phyloP scores from a whole-genome alignment of 2,329 filamentous ascomycete genomes.

The Paraphoma sp. region DNA sequence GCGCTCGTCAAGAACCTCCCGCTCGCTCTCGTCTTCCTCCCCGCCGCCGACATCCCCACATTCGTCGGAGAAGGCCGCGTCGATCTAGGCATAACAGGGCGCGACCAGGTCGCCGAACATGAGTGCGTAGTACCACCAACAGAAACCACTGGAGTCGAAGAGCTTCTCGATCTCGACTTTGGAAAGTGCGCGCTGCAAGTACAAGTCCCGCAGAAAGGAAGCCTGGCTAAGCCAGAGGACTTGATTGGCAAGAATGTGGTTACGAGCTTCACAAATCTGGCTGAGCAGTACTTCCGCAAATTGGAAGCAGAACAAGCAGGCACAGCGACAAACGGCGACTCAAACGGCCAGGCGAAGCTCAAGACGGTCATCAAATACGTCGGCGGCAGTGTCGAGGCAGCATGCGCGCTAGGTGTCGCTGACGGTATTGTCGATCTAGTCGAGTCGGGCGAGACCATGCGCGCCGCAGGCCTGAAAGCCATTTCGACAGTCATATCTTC shows the following conservation, averaged over 20 bases:
- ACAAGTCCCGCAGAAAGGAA: slow-evolving; percentile 90
- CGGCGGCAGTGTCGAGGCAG: slow-evolving; percentile 95
- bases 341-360: slow-evolving; percentile 62
- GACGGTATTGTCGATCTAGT: slow-evolving; percentile 98
- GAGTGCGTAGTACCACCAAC: slow-evolving; percentile 66
- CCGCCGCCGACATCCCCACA: slow-evolving; percentile 94
- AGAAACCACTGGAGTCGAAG: slow-evolving; percentile 68
- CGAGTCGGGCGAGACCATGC: slow-evolving; percentile 98
- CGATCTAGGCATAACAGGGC: slow-evolving; percentile 92
- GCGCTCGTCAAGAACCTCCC: slow-evolving; percentile 96
- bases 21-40: slow-evolving; percentile 95
- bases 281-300: slow-evolving; percentile 81
- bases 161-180: slow-evolving; percentile 89
- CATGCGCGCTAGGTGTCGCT: slow-evolving; percentile 92
- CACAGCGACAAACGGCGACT: slow-evolving; percentile 40
- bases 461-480: slow-evolving; percentile 88
- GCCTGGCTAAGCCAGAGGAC: slow-evolving; percentile 72
- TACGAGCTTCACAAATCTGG: slow-evolving; percentile 89
- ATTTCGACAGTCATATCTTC: slow-evolving; percentile 93
- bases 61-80: slow-evolving; percentile 95
- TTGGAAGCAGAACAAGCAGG: slow-evolving; percentile 66
- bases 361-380: slow-evolving; percentile 91
- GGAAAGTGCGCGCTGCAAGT: slow-evolving; percentile 92
- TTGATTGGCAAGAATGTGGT: slow-evolving; percentile 92
- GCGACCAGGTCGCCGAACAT: slow-evolving; percentile 91